Conservation (phyloP, 148 eudicot genomes). For the Suaeda aralocaspica region DNA sequence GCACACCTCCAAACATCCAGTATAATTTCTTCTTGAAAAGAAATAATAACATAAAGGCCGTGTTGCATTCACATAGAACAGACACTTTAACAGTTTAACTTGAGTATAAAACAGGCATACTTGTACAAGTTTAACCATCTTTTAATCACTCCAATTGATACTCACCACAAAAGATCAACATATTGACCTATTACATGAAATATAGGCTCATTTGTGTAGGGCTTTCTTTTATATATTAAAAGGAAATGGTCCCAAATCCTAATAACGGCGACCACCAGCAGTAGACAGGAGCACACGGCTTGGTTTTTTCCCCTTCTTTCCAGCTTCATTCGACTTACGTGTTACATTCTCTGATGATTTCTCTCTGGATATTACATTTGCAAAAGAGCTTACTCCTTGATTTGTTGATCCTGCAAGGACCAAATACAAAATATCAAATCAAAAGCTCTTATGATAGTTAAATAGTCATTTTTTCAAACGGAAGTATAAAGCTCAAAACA, state of each 20-base stretch:
- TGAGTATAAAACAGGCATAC: not conserved
- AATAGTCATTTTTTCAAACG: not conserved
- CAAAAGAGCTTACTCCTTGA: conserved; percentile 59
- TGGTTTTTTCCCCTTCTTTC: conserved; percentile 81
- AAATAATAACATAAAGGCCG: too few relatives aligned
- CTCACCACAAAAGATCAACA: too few relatives aligned
- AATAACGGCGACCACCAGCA: conserved; percentile 90
- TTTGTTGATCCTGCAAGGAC: conserved; percentile 38
- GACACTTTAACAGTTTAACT: not conserved
- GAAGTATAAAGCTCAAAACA: not conserved
- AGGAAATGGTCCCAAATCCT: not conserved
- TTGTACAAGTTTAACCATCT: not conserved
- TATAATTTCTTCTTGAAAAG: too few relatives aligned
- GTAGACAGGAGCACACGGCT: conserved; percentile 84
- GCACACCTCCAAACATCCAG: too few relatives aligned
- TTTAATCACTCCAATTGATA: conserved; percentile 15
- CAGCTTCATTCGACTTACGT: conserved; percentile 44
- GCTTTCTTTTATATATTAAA: not conserved
- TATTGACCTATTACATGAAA: too few relatives aligned
- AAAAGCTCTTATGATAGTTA: not conserved
- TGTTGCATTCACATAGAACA: not conserved
- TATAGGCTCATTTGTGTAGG: too few relatives aligned
- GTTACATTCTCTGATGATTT: conserved; percentile 32
- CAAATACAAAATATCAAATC: conserved; percentile 2
- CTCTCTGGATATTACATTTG: conserved; percentile 62